Evolutionary conservation across 164 flowering plant species (phyloP), one percentile per base, ranked within the genome.

Genomic region (Vitis amurensis): DNA sequence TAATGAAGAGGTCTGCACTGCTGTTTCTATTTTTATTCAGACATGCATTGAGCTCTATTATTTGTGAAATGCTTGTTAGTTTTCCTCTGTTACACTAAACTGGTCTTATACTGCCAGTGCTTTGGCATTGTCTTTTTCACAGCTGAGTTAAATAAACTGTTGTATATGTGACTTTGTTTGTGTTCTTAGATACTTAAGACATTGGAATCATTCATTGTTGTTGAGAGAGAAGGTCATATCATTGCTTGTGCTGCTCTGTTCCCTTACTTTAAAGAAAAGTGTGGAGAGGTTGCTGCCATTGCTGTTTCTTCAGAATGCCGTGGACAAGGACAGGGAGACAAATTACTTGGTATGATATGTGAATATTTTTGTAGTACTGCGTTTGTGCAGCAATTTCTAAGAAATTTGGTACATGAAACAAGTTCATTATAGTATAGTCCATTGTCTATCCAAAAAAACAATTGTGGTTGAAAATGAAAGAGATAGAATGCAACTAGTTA

Each of bases 241-340:
- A 93, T 91, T 71, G 99, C 99, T 29, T 89, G 97, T 80, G 97
- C 94, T 73, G 98, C 99, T 64, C 93, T 95, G 55, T 93, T 90
- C 72, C 96, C 94, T 55, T 95, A 84, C 86, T 80, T 79, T 61
- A 78, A 87, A 69, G 97, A 89, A 9, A 91, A 85, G 65, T 91
- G 94, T 81, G 99, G 90, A 52, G 99, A 95, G 77, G 89, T 95
- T 73, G 98, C 99, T 75, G 89, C 92, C 19, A 85, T 95, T 76
- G 98, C 95, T 61, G 99, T 95, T 73, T 88, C 97, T 77, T 84
- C 94, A 62, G 97, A 95, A 49, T 95, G 99, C 73, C 97, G 97
- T 62, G 99, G 97, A 30, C 95, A 90, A 82, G 99, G 99, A 65
- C 98, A 88, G 74, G 99, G 99, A 59, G 98, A 95, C 70, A 95